A percentile compares a stretch with the other conserved stretches of the same genome.
These are phyloP conservation scores for Claviceps pusilla DNA, from an alignment of 2,329 filamentous ascomycete genomes.

Conservation along the genomic window DNA sequence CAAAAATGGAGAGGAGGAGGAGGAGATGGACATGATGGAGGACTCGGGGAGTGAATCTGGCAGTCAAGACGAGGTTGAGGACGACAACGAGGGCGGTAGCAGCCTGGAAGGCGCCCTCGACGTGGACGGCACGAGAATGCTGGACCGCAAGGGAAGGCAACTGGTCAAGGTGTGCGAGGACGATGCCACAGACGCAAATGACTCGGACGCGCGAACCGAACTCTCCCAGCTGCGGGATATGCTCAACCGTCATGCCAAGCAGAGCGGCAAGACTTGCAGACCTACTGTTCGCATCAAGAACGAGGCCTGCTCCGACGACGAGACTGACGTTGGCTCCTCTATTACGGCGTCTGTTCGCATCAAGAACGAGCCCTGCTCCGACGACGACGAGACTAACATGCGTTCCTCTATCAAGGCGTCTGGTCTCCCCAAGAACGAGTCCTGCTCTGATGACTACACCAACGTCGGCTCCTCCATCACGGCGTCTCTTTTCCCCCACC, in stretches of 20 bases:
- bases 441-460: too few species aligned
- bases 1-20: slow-evolving; percentile 22
- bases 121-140: slow-evolving; percentile 46
- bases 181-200: slow-evolving; percentile 32
- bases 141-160: slow-evolving; percentile 50
- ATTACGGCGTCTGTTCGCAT: not conserved
- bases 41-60: slow-evolving; percentile 33
- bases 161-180: slow-evolving; percentile 65
- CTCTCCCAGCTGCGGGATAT: slow-evolving; percentile 48
- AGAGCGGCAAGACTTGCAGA: not conserved
- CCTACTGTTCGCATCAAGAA: not conserved
- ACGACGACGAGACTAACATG: too few species aligned
- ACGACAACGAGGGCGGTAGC: slow-evolving; percentile 15
- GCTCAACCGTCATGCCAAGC: slow-evolving; percentile 11
- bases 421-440: too few species aligned
- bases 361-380: not conserved
- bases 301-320: not conserved
- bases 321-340: not conserved
- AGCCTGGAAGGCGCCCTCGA: slow-evolving; percentile 42
- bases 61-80: slow-evolving; percentile 28
- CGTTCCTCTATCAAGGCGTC: too few species aligned
- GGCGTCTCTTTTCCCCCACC: too few species aligned
- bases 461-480: too few species aligned
- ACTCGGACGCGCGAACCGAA: slow-evolving; percentile 30
- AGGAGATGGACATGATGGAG: slow-evolving; percentile 12